Conservation (phyloP, 371 early-diverging fungal genomes). For the Apophysomyces trapeziformis region DNA sequence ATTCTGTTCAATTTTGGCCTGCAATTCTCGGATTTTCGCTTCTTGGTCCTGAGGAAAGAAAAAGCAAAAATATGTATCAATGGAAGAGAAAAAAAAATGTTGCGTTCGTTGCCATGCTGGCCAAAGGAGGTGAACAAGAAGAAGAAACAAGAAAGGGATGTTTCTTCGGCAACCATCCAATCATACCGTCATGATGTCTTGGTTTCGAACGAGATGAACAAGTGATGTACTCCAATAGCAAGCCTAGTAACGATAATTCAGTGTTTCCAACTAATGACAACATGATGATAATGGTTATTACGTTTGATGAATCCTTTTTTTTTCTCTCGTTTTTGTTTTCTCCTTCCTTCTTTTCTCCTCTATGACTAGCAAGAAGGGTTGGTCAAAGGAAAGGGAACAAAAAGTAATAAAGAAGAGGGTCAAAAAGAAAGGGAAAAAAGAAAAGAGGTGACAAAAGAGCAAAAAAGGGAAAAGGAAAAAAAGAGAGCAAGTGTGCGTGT, state of each 20-base stretch:
- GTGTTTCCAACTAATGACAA: not conserved
- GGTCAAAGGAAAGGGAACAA: not conserved
- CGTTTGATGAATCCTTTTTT: slow-evolving; percentile 6
- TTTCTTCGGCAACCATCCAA: not conserved
- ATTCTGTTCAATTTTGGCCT: slow-evolving; percentile 69
- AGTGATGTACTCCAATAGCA: not conserved
- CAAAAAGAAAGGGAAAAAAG: not conserved
- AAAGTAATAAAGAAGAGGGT: not conserved
- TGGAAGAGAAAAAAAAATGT: no score
- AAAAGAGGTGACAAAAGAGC: not conserved
- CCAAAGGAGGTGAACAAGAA: no score
- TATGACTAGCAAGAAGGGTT: not conserved
- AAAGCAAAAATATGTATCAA: not conserved
- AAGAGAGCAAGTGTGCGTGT: no score
- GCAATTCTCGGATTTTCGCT: slow-evolving; percentile 53
- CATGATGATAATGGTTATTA: not conserved
- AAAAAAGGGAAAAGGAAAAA: slow-evolving; percentile 4
- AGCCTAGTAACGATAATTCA: not conserved
- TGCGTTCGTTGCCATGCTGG: no score
- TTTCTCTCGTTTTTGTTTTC: not conserved
- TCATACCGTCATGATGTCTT: slow-evolving; percentile 8
- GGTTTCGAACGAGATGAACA: slow-evolving; percentile 4
- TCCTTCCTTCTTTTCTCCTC: not conserved
- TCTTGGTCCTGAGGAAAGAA: slow-evolving; percentile 16
- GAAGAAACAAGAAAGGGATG: not conserved